Base-by-base conservation (phyloP, 768 basidiomycete species). In the Rhizopogon salebrosus region DNA sequence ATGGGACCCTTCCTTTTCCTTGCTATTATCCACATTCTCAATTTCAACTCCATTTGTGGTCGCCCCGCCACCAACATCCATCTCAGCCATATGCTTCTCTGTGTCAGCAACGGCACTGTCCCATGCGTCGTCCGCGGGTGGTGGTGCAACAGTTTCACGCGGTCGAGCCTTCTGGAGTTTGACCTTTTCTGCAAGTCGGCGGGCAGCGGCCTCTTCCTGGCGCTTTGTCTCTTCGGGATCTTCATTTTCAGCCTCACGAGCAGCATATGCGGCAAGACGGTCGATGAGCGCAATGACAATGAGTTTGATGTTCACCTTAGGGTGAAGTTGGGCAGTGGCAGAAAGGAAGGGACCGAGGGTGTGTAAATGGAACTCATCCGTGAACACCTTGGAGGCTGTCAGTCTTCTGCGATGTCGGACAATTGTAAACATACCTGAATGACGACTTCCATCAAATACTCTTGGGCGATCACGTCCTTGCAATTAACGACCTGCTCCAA, bases 361-460 rank as follows among this genome's bases (percentile, higher is more conserved):
- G 63, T 95, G 90, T 0, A 99, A 80, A 64, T 99, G 97, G 72
- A 98, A 98, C 66, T 98, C 95, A 69, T 98, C 95, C 10, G 95
- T 93, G 70, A 98, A 98, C 16, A 99, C 95, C 91, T 93, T 29
- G n/a, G 13, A 27, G 42, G 31, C 22, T 11, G 10, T 27, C 20
- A 20, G 37, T 26, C 39, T 45, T 24, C 9, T 41, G 31, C 26
- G 22, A 29, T 34, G 4, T 27, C 22, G 18, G 5, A 11, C 20
- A 51, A 20, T 4, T 3, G 13, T 13, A n/a, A 38, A 63, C 79
- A 34, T 54, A 89, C 92, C 78, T 99, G 97, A 59, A 99, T 99
- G 56, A 99, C 94, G 9, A 98, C 97, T 69, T 99, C 97, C 97
- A 98, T 98, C 41, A 98, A 70, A 69, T 99, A 99, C 66, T 98